These are phyloP conservation scores for Cryptosporidium felis DNA, from an alignment of 169 alveolate species.

Conservation along the genomic window DNA sequence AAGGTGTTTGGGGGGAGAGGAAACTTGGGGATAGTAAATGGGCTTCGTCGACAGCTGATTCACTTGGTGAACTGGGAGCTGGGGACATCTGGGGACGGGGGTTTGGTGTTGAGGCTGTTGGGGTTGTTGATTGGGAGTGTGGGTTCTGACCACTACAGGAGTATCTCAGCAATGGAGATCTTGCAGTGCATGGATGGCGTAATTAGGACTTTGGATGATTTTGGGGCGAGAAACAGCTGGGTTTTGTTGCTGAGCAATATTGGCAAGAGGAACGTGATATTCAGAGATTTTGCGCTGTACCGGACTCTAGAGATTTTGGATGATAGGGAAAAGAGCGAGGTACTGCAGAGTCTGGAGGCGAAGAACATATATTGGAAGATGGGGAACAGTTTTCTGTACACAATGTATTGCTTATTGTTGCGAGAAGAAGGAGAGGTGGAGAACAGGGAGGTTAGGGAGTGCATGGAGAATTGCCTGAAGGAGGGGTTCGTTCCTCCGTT, in stretches of 20 bases:
- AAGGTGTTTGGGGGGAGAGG: conserved; percentile 63
- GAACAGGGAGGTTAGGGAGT: conserved; percentile 25
- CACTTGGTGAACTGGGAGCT: conserved; percentile 54
- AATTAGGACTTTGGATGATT: not conserved
- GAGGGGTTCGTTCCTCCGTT: conserved; percentile 17
- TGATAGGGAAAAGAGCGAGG: conserved; percentile 3
- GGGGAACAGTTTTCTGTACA: conserved; percentile 5
- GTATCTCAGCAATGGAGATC: conserved; percentile 51
- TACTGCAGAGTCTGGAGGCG: conserved; percentile 45
- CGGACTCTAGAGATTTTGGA: conserved; percentile 3
- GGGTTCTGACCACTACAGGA: conserved; percentile 59
- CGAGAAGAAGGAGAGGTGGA: not conserved
- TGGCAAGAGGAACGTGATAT: conserved; percentile 55
- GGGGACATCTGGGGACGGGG: conserved; percentile 8
- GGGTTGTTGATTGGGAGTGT: conserved; percentile 20
- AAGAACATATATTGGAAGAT: conserved; percentile 37
- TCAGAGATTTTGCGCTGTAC: conserved; percentile 36
- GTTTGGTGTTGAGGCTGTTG: not conserved
- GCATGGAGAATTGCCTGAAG: conserved; percentile 1
- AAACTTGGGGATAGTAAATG: conserved; percentile 36
- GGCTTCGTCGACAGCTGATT: conserved; percentile 37
- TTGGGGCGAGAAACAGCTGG: conserved; percentile 27
- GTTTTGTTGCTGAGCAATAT: conserved; percentile 21
- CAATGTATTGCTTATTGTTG: conserved; percentile 1
- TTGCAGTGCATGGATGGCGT: conserved; percentile 53